A percentile compares a stretch with the other conserved stretches of the same genome.
Conservation (phyloP, 176 grass and related monocot genomes). For the Paspalum vaginatum region DNA sequence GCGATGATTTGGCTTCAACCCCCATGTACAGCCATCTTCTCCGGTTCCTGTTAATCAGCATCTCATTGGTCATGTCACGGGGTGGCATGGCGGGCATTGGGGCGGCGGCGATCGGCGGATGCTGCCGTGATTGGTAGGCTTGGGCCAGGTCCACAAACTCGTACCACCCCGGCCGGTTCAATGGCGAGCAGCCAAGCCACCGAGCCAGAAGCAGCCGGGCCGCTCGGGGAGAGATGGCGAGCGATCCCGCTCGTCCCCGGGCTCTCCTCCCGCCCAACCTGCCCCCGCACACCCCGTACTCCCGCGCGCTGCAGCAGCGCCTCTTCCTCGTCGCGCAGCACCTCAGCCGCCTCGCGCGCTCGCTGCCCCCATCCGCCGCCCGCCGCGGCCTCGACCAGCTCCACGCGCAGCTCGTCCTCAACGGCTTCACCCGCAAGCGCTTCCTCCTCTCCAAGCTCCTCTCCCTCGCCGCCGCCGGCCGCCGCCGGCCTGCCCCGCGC, state of each 20-base stretch:
- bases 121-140: no score
- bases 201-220: neutral
- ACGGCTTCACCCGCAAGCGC: conserved; percentile 67
- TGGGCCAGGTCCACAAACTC: no score
- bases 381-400: conserved; percentile 55
- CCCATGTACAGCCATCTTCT: conserved; percentile 12
- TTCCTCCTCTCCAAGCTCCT: conserved; percentile 73
- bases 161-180: neutral
- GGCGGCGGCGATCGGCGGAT: neutral
- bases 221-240: conserved; percentile 27
- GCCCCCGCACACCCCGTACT: conserved; percentile 46
- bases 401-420: conserved; percentile 67
- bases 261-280: neutral
- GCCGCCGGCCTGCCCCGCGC: conserved; percentile 53
- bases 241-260: neutral
- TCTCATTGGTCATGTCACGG: neutral
- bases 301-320: conserved; percentile 69
- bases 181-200: no score
- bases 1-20: neutral
- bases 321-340: conserved; percentile 65
- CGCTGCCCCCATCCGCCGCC: neutral
- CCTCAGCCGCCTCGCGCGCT: conserved; percentile 16
- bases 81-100: neutral
- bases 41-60: conserved; percentile 10
- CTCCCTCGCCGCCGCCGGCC: conserved; percentile 46